Evolutionary conservation across 23 red algal species (phyloP).

Genomic region (Gracilaria gracilis): DNA sequence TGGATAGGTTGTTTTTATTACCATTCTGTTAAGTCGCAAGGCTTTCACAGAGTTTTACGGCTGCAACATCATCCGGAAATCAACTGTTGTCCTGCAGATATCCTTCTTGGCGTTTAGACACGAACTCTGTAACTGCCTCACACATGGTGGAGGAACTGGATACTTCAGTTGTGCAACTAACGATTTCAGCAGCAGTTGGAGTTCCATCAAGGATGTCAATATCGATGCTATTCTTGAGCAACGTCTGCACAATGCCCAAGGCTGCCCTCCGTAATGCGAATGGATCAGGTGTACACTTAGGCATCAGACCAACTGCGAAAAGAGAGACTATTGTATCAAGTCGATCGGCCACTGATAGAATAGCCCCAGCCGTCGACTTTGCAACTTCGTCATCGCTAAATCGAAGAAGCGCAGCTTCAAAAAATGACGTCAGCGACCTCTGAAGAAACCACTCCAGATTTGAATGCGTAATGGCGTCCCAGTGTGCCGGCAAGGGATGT

Average conservation of each 20-base stretch:
- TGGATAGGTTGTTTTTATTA: constrained; percentile 29
- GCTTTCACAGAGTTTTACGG: constrained; percentile 39
- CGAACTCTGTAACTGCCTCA: constrained; percentile 59
- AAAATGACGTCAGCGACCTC: constrained; percentile 77
- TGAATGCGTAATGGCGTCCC: constrained; percentile 90
- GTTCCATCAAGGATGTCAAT: constrained; percentile 57
- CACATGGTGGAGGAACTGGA: constrained; percentile 12
- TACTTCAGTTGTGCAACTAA: constrained; percentile 4
- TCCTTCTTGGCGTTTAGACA: constrained; percentile 72
- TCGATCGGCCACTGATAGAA: constrained; percentile 82
- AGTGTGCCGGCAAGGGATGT: constrained; percentile 92
- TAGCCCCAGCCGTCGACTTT: constrained; percentile 58
- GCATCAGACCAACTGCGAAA: constrained; percentile 89
- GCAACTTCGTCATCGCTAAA: constrained; percentile 81
- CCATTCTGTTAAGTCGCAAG: not conserved
- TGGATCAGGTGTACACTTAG: constrained; percentile 86
- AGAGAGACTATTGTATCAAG: constrained; percentile 95
- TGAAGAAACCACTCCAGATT: constrained; percentile 61
- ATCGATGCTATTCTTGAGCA: constrained; percentile 43
- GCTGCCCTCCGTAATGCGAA: constrained; percentile 91
- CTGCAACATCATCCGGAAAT: constrained; percentile 51
- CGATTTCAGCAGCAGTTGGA: constrained; percentile 1
- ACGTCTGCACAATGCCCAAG: constrained; percentile 86
- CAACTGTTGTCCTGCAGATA: constrained; percentile 67
- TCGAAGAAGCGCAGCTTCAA: constrained; percentile 85